Conservation (phyloP, 495 filamentous ascomycete species). For the Hypomontagnella monticulosa region DNA sequence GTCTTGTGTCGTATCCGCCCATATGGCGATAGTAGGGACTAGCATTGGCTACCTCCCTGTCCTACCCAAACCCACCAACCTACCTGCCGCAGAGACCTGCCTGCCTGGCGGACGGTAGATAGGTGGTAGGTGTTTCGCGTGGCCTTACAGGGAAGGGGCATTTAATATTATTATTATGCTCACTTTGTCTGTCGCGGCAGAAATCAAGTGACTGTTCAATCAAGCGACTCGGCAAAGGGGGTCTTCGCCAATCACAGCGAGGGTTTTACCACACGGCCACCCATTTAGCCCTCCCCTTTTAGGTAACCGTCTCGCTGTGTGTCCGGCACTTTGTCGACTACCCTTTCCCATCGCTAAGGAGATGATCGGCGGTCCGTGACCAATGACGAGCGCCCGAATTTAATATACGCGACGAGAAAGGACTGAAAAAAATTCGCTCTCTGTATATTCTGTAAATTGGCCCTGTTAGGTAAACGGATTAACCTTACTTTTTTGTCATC, state of each 20-base stretch:
- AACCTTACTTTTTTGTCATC: slow-evolving; percentile 16
- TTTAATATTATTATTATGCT: slow-evolving; percentile 18
- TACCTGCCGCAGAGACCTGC: too few relatives aligned
- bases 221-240: slow-evolving; percentile 33
- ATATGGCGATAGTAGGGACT: slow-evolving; percentile 1
- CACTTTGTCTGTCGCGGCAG: slow-evolving; percentile 30
- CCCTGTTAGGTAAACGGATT: slow-evolving; percentile 23
- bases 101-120: neutral
- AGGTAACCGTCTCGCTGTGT: slow-evolving; percentile 22
- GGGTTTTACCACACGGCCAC: neutral
- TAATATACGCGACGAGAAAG: slow-evolving; percentile 31
- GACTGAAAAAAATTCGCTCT: slow-evolving; percentile 19
- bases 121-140: slow-evolving; percentile 12
- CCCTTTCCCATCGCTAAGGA: slow-evolving; percentile 43
- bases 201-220: slow-evolving; percentile 41
- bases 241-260: slow-evolving; percentile 15
- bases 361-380: slow-evolving; percentile 31
- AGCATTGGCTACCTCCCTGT: neutral
- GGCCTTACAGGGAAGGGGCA: slow-evolving; percentile 38
- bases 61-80: too few relatives aligned
- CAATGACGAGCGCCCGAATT: slow-evolving; percentile 20
- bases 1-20: slow-evolving; percentile 7
- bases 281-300: slow-evolving; percentile 37
- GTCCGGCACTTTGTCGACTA: slow-evolving; percentile 40
- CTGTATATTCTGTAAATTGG: slow-evolving; percentile 10